phyloP scores from a whole-genome alignment of 176 grass and related monocot species.

The Urochloa ruziziensis region DNA sequence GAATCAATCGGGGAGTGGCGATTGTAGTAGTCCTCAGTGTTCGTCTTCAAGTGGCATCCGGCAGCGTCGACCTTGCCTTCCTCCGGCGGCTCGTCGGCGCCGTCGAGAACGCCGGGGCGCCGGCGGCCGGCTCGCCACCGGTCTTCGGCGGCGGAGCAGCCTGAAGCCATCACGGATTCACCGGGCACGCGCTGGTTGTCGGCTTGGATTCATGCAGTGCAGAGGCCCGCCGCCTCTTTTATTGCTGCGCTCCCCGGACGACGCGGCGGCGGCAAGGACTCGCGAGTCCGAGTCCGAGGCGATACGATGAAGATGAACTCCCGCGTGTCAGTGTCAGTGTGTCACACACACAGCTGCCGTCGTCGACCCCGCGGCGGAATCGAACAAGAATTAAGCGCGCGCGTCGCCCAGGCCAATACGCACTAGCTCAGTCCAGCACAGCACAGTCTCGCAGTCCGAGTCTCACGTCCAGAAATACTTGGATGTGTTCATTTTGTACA shows the following conservation, averaged over 20 bases:
- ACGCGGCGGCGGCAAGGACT: not conserved
- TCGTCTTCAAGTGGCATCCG: not conserved
- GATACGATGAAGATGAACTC: too few species aligned
- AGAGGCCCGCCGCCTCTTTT: too few species aligned
- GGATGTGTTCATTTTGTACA: too few species aligned
- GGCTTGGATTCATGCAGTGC: too few species aligned
- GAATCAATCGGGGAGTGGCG: not conserved
- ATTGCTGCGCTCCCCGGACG: not conserved
- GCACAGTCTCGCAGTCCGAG: too few species aligned
- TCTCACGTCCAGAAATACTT: too few species aligned
- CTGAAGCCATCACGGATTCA: not conserved
- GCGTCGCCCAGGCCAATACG: too few species aligned
- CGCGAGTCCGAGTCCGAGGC: not conserved
- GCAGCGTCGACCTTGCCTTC: constrained; percentile 5
- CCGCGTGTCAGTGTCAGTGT: too few species aligned
- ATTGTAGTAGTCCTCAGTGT: constrained; percentile 25
- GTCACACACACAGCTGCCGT: too few species aligned
- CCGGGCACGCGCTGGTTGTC: too few species aligned
- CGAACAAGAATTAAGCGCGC: too few species aligned
- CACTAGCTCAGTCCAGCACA: too few species aligned
- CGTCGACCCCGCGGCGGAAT: not conserved
- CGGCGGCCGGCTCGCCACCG: not conserved
- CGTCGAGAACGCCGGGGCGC: not conserved
- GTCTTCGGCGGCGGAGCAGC: not conserved
- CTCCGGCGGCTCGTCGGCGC: not conserved